phyloP scores from a whole-genome alignment of 148 eudicot species.

The Persicaria maculosa region DNA sequence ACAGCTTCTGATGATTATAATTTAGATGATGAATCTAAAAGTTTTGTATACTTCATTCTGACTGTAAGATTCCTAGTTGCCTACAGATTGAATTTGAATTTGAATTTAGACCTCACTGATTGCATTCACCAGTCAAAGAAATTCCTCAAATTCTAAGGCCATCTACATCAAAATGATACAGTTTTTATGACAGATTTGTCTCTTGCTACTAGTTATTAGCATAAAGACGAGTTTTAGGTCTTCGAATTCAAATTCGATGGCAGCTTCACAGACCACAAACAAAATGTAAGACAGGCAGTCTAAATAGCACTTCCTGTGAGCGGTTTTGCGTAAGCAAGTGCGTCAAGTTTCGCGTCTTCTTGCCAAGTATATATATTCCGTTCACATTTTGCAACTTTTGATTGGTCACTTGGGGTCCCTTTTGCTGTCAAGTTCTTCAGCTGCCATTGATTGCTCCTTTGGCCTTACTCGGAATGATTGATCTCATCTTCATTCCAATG shows the following conservation, averaged over 20 bases:
- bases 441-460: not conserved
- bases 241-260: not conserved
- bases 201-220: not conserved
- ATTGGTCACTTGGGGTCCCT: not conserved
- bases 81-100: too few species aligned
- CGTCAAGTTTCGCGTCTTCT: slow-evolving; percentile 4
- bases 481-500: not conserved
- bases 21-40: too few species aligned
- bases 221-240: not conserved
- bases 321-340: slow-evolving; percentile 4
- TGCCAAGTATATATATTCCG: not conserved
- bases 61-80: too few species aligned
- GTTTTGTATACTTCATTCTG: too few species aligned
- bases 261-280: not conserved
- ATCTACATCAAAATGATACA: too few species aligned
- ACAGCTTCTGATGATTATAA: too few species aligned
- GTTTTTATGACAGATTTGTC: not conserved
- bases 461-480: not conserved
- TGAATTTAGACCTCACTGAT: too few species aligned
- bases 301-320: not conserved
- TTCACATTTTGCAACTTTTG: not conserved
- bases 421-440: not conserved
- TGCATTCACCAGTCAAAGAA: too few species aligned
- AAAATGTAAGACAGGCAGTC: not conserved
- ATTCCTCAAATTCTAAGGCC: too few species aligned